Evolutionary conservation across 768 basidiomycete species (phyloP).

Genomic region (Lepiota brunneoincarnata): DNA sequence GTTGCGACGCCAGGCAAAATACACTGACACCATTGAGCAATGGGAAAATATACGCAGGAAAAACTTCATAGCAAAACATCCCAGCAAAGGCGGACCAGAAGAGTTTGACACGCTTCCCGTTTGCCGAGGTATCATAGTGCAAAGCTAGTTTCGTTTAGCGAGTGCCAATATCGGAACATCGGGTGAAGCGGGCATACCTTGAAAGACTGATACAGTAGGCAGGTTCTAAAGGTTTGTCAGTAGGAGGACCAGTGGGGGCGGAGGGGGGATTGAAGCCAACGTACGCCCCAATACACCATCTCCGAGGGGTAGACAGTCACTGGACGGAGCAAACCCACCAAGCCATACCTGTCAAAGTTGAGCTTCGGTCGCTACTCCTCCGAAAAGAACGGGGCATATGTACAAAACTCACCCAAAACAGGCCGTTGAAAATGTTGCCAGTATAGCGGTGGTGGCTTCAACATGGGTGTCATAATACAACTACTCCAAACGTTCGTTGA

Average conservation of each 20-base stretch:
- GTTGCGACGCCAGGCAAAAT: conserved; percentile 59
- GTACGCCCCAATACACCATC: conserved; percentile 59
- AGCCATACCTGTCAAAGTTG: conserved; percentile 41
- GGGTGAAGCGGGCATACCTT: conserved; percentile 34
- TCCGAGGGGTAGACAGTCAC: conserved; percentile 61
- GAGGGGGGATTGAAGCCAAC: conserved; percentile 15
- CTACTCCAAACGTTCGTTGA: conserved; percentile 22
- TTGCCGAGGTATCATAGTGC: conserved; percentile 44
- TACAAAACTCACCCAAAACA: conserved; percentile 50
- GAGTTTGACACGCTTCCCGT: conserved; percentile 45
- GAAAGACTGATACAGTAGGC: conserved; percentile 58
- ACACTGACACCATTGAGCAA: conserved; percentile 58
- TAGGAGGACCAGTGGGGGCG: not conserved
- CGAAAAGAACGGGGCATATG: not conserved
- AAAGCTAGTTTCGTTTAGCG: conserved; percentile 31
- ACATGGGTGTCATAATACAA: conserved; percentile 60
- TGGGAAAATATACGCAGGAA: conserved; percentile 62
- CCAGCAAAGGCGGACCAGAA: conserved; percentile 50
- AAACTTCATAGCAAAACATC: conserved; percentile 52
- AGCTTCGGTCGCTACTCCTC: not conserved
- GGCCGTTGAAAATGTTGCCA: conserved; percentile 62
- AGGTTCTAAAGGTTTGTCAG: conserved; percentile 36
- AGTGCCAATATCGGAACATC: not conserved
- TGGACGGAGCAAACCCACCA: conserved; percentile 57
- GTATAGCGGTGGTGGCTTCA: conserved; percentile 50